These are phyloP conservation scores for Calocybe gambosa DNA, from an alignment of 1,284 basidiomycete genomes.

Conservation along the genomic window DNA sequence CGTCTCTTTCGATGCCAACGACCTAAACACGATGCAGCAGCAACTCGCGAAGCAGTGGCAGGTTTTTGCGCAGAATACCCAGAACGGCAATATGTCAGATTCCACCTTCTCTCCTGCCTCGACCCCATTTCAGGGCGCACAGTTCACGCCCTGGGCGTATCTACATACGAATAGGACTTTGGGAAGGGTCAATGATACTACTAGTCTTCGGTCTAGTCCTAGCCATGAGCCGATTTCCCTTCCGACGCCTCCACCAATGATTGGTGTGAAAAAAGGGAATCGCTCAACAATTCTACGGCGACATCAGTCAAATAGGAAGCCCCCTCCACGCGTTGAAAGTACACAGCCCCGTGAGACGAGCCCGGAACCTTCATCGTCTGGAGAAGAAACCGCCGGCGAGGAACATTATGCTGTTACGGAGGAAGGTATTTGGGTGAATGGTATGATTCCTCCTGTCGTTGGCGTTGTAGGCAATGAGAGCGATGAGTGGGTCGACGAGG, in stretches of 20 bases:
- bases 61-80: conserved; percentile 62
- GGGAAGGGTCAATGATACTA: conserved; percentile 34
- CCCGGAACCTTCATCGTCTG: conserved; percentile 57
- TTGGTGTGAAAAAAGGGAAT: conserved; percentile 29
- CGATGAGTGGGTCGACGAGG: conserved; percentile 71
- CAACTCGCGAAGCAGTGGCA: conserved; percentile 69
- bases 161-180: conserved; percentile 47
- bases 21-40: conserved; percentile 51
- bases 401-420: conserved; percentile 33
- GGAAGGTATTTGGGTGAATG: conserved; percentile 29
- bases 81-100: conserved; percentile 55
- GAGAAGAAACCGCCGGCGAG: conserved; percentile 43
- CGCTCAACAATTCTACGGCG: conserved; percentile 19
- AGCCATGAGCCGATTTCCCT: conserved; percentile 64
- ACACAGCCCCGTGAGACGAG: conserved; percentile 76
- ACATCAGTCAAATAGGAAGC: conserved; percentile 33
- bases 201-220: conserved; percentile 67
- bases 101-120: conserved; percentile 67
- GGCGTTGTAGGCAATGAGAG: conserved; percentile 35
- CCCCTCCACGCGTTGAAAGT: conserved; percentile 70
- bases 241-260: conserved; percentile 38
- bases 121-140: conserved; percentile 55
- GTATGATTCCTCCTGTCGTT: conserved; percentile 15
- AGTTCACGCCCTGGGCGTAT: conserved; percentile 64
- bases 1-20: conserved; percentile 41